Conservation (phyloP, 116 monocot genomes). For the Phalaenopsis hybrid region DNA sequence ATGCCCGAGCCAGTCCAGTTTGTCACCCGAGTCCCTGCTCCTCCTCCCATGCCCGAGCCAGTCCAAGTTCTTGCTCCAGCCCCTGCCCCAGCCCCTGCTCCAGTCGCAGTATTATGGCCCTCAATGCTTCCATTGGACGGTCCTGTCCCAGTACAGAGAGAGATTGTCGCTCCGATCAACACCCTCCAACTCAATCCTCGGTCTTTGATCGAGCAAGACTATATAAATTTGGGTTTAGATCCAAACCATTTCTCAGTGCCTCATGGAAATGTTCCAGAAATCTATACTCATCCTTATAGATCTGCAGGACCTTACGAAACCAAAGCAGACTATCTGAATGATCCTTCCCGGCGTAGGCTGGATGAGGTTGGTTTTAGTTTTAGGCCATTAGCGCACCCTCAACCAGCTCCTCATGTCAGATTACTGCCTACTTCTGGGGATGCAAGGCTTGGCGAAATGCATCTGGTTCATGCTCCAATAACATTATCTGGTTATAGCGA, state of each 20-base stretch:
- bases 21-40: no score
- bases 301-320: not conserved
- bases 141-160: not conserved
- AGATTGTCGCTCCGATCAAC: not conserved
- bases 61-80: not conserved
- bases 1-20: no score
- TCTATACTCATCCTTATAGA: not conserved
- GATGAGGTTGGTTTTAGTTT: not conserved
- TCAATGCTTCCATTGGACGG: not conserved
- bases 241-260: not conserved
- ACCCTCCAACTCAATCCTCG: not conserved
- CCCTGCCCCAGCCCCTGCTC: not conserved
- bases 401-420: not conserved
- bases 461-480: not conserved
- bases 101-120: not conserved
- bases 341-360: not conserved
- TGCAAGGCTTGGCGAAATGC: not conserved
- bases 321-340: not conserved
- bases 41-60: not conserved
- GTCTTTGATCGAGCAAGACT: not conserved
- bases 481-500: not conserved
- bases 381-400: not conserved
- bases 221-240: not conserved
- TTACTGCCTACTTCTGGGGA: not conserved
- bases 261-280: not conserved